These are phyloP conservation scores for Clathrus columnatus DNA, from an alignment of 768 basidiomycete genomes.

Conservation along the genomic window DNA sequence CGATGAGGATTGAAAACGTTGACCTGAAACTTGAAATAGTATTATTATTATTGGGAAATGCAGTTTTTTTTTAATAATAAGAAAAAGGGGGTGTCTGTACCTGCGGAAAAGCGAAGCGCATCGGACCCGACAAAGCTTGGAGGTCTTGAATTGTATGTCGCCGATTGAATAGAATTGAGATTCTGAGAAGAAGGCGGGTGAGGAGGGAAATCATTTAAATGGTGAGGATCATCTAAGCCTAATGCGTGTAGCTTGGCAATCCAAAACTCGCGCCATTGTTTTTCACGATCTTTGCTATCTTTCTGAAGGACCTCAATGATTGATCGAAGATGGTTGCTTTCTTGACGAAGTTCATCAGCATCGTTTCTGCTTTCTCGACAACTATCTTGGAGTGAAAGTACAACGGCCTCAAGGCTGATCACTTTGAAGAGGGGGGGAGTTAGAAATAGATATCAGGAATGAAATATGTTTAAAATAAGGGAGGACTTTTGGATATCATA, in stretches of 20 bases:
- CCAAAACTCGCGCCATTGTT: constrained; percentile 62
- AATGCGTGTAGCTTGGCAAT: constrained; percentile 44
- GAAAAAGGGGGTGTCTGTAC: neutral
- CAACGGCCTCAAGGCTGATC: constrained; percentile 77
- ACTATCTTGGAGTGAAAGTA: constrained; percentile 75
- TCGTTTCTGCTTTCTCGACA: constrained; percentile 61
- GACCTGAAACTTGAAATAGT: neutral
- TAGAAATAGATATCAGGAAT: neutral
- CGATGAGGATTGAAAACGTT: neutral
- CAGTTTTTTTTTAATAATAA: too few species aligned
- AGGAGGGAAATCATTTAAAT: constrained; percentile 43
- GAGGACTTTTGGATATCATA: constrained; percentile 2
- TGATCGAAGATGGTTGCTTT: constrained; percentile 44
- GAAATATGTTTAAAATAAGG: neutral
- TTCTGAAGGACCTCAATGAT: constrained; percentile 27
- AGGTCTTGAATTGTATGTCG: constrained; percentile 32
- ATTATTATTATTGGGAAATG: neutral
- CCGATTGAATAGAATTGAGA: neutral
- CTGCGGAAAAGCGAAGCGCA: constrained; percentile 20
- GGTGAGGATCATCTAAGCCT: constrained; percentile 34
- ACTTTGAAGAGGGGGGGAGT: too few species aligned
- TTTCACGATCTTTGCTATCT: constrained; percentile 64
- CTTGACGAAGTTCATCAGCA: constrained; percentile 50
- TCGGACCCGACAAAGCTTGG: constrained; percentile 33
- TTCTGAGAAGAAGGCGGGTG: constrained; percentile 23